Evolutionary conservation across 2,329 filamentous ascomycete genomes (phyloP), one percentile per base, ranked within the genome.

Genomic region (Aspergillus oerlinghausenensis): DNA sequence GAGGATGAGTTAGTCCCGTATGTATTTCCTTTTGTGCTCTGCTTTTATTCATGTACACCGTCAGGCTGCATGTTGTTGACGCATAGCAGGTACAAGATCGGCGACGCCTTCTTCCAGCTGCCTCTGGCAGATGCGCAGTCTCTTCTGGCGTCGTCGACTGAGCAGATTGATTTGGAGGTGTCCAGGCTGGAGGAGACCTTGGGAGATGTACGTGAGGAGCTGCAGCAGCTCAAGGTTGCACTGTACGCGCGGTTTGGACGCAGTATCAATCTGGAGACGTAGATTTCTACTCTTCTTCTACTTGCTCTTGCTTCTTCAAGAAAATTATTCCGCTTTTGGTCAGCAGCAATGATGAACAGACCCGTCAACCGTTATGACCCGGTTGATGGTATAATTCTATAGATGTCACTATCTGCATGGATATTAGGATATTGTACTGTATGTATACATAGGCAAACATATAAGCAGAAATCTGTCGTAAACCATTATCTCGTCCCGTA

Each of bases 231-330:
- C 62, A 99, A 99, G 80, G 89, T 96, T 57, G 86, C 90, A 60
- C 79, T 99, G 60, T 99, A 99, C 76, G 92, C 92, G 35, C 86
- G 95, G 60, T 99, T 99, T 76, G 94, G 94, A 55, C 86, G 89
- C 74, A 96, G 92, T 73, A 99, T 99, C 80, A 99, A 99, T 76
- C 81, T 97, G 63, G 94, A 99, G 77, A 90, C 89, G 65, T 94
- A 80, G 83, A 26, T 54, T 32, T 32, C 21, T 9, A 17, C 25
- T 28, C 17, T 23, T 26, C 10, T 54, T 28, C 52, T 35, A 35
- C 32, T 35, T 17, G 11, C 49, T 14, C 58, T 23, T 54, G 43
- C 50, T 55, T 54, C 6, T 28, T 55, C 55, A 38, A 19, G 26
- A 10, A 23, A 14, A 21, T 48, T 40, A 17, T 55, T 55, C 29